A percentile compares a stretch with the other conserved stretches of the same genome.
Conservation (phyloP, 2,329 filamentous ascomycete genomes). For the Pseudogymnoascus sp. region DNA sequence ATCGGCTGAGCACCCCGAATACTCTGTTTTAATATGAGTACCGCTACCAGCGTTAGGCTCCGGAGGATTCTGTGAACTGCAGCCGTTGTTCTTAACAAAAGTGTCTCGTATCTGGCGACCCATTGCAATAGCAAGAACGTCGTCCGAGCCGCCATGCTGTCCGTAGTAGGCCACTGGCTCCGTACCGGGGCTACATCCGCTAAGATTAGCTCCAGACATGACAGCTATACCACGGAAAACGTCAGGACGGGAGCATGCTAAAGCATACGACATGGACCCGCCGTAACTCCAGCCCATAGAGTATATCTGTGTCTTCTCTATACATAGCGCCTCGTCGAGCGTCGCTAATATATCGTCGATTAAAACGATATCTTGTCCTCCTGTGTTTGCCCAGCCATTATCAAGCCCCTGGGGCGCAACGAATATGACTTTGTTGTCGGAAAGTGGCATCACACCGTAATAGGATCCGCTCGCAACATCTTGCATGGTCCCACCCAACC, state of each 20-base stretch:
- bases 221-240: constrained; percentile 29
- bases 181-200: constrained; percentile 26
- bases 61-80: constrained; percentile 12
- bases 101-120: constrained; percentile 31
- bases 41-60: constrained; percentile 18
- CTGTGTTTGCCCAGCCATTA: constrained; percentile 30
- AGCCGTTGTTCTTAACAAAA: constrained; percentile 34
- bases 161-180: constrained; percentile 30
- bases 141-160: constrained; percentile 32
- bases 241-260: constrained; percentile 31
- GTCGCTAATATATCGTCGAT: constrained; percentile 27
- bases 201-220: constrained; percentile 23
- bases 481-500: constrained; percentile 33
- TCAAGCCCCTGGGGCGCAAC: constrained; percentile 31
- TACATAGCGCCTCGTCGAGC: constrained; percentile 28
- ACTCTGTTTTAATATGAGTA: constrained; percentile 16
- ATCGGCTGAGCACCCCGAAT: constrained; percentile 25
- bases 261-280: constrained; percentile 29
- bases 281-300: constrained; percentile 32
- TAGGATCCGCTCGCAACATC: constrained; percentile 31
- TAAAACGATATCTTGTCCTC: constrained; percentile 30
- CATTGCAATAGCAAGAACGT: constrained; percentile 28
- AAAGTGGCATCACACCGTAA: constrained; percentile 28
- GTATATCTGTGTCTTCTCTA: constrained; percentile 29
- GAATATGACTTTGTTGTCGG: constrained; percentile 29